Conservation (phyloP, 2,329 filamentous ascomycete species). For the Atkinsonella texensis region DNA sequence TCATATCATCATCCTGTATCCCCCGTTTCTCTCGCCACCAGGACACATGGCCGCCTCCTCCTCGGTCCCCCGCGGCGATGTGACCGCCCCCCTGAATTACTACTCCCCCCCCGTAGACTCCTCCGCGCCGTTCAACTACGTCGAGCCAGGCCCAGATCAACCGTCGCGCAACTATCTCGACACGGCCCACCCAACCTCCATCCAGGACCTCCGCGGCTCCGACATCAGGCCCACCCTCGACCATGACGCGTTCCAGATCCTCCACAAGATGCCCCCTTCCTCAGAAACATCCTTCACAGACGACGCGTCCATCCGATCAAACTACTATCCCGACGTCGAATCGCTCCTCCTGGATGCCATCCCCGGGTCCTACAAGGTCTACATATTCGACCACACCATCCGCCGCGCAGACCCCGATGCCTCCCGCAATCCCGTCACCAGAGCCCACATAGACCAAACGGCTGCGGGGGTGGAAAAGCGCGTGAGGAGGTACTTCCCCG, state of each 20-base stretch:
- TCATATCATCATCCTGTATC: too few species aligned
- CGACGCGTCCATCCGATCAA: conserved; percentile 53
- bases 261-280: conserved; percentile 45
- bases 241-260: conserved; percentile 57
- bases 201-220: conserved; percentile 63
- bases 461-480: conserved; percentile 32
- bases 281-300: conserved; percentile 44
- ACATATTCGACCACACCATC: conserved; percentile 83
- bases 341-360: conserved; percentile 54
- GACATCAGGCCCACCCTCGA: conserved; percentile 28
- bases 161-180: conserved; percentile 54
- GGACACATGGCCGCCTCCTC: conserved; percentile 27
- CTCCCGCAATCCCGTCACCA: conserved; percentile 23
- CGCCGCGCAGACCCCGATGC: conserved; percentile 38
- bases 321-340: conserved; percentile 82
- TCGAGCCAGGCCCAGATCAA: conserved; percentile 50
- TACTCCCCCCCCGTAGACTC: conserved; percentile 50
- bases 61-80: conserved; percentile 43
- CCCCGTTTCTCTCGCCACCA: too few species aligned
- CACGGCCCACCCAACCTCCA: conserved; percentile 35
- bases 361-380: conserved; percentile 51
- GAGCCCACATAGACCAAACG: conserved; percentile 47
- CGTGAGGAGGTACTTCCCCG: conserved; percentile 28
- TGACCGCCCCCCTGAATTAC: conserved; percentile 53
- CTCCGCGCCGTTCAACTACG: conserved; percentile 49